phyloP scores from a whole-genome alignment of 345 rosid species.

The Clausena lansium region DNA sequence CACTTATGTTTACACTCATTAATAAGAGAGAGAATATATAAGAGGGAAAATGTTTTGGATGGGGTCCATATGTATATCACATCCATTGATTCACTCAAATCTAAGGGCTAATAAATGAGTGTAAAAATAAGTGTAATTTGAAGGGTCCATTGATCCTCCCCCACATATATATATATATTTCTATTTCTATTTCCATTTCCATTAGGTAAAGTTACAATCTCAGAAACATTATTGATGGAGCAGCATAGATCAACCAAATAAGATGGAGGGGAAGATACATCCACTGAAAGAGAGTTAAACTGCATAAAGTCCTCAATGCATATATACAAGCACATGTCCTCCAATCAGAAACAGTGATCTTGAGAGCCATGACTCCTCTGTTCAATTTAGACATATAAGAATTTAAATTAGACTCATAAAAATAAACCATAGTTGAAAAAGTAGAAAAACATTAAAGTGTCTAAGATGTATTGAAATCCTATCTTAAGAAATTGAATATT shows the following conservation, averaged over 20 bases:
- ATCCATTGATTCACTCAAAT: too few relatives aligned
- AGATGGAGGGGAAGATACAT: slow-evolving; percentile 52
- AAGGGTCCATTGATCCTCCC: too few relatives aligned
- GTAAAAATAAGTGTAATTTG: too few relatives aligned
- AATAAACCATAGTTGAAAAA: not conserved
- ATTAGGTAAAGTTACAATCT: too few relatives aligned
- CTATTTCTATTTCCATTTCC: too few relatives aligned
- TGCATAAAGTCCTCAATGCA: slow-evolving; percentile 74
- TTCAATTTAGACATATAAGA: slow-evolving; percentile 19
- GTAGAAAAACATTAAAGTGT: not conserved
- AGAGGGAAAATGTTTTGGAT: too few relatives aligned
- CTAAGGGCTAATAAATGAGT: too few relatives aligned
- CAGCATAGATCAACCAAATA: slow-evolving; percentile 59
- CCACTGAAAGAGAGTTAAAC: slow-evolving; percentile 46
- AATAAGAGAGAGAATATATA: too few relatives aligned
- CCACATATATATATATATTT: too few relatives aligned
- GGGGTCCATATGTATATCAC: too few relatives aligned
- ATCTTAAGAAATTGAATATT: not conserved
- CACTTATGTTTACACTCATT: too few relatives aligned
- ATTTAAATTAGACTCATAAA: not conserved
- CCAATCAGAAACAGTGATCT: slow-evolving; percentile 75
- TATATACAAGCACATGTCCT: slow-evolving; percentile 56
- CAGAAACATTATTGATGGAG: too few relatives aligned
- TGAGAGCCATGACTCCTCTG: slow-evolving; percentile 65
- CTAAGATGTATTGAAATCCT: not conserved